Evolutionary conservation across 768 basidiomycete species (phyloP).

Genomic region (Boletus eberwhitei): DNA sequence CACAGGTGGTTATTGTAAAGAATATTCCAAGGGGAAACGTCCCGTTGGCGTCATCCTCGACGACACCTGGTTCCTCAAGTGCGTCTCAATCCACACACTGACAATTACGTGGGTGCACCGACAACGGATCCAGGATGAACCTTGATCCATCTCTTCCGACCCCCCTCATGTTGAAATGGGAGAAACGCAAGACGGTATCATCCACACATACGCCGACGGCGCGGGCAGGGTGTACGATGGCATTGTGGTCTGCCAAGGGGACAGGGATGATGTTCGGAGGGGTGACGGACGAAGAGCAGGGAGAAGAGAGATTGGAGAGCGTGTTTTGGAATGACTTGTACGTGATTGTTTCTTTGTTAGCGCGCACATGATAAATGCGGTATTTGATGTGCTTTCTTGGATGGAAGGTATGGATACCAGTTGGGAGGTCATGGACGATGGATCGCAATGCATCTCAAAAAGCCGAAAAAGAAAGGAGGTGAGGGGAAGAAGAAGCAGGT

Average conservation of each 20-base stretch:
- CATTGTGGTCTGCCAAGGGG: slow-evolving; percentile 63
- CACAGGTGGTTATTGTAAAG: slow-evolving; percentile 86
- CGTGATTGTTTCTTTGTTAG: neutral
- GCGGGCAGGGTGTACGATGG: slow-evolving; percentile 85
- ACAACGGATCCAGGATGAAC: slow-evolving; percentile 28
- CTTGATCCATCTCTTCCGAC: slow-evolving; percentile 22
- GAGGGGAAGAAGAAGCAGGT: slow-evolving; percentile 40
- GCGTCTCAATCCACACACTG: slow-evolving; percentile 11
- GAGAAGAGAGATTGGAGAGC: slow-evolving; percentile 81
- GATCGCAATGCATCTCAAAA: slow-evolving; percentile 69
- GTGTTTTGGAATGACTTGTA: slow-evolving; percentile 84
- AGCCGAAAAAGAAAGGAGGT: slow-evolving; percentile 52
- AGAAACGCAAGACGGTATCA: slow-evolving; percentile 75
- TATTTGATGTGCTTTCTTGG: neutral
- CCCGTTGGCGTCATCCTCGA: slow-evolving; percentile 85
- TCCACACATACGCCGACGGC: slow-evolving; percentile 51
- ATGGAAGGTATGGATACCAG: slow-evolving; percentile 76
- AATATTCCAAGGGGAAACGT: slow-evolving; percentile 81
- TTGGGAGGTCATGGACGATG: slow-evolving; percentile 71
- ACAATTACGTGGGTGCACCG: neutral
- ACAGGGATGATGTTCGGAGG: slow-evolving; percentile 84
- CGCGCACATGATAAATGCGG: neutral
- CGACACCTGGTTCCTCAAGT: slow-evolving; percentile 88
- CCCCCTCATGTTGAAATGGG: slow-evolving; percentile 71
- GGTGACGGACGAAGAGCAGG: slow-evolving; percentile 82